Evolutionary conservation across 2,329 filamentous ascomycete species (phyloP).

Genomic region (Xylariaceae sp.): DNA sequence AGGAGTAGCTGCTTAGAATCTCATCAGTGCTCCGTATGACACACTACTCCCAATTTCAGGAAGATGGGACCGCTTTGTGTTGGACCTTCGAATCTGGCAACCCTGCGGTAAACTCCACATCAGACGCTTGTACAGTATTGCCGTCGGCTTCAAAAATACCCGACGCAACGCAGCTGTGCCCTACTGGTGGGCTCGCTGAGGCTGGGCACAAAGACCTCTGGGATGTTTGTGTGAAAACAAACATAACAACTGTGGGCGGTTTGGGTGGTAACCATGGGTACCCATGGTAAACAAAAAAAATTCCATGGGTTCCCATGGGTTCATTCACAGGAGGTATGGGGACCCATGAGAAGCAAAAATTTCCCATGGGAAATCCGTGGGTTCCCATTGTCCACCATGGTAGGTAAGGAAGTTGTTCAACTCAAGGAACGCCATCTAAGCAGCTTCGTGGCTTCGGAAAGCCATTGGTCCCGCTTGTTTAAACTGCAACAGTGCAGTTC

Average conservation of each 20-base stretch:
- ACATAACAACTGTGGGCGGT: conserved; percentile 44
- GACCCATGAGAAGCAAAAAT: too few species aligned
- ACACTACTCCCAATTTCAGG: conserved; percentile 40
- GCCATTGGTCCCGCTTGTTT: conserved; percentile 47
- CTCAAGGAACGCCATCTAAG: conserved; percentile 47
- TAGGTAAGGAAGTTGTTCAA: conserved; percentile 50
- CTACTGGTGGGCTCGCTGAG: conserved; percentile 39
- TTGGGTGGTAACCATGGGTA: too few species aligned
- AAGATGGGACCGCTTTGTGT: conserved; percentile 48
- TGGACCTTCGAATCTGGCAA: conserved; percentile 46
- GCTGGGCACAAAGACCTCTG: conserved; percentile 49
- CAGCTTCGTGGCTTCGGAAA: conserved; percentile 68
- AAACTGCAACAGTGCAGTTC: conserved; percentile 50
- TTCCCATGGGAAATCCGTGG: too few species aligned
- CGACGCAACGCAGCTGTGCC: conserved; percentile 31
- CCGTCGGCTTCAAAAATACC: conserved; percentile 45
- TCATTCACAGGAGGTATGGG: too few species aligned
- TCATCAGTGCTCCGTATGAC: conserved; percentile 43
- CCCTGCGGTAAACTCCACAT: conserved; percentile 40
- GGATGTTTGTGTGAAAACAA: conserved; percentile 42
- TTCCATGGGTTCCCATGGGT: too few species aligned
- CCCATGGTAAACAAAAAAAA: too few species aligned
- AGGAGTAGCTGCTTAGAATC: conserved; percentile 40
- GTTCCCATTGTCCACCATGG: too few species aligned
- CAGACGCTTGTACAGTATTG: conserved; percentile 61